Evolutionary conservation across 306 rosid species (phyloP), one percentile per base, ranked within the genome.

Genomic region (Rosa multiflora): DNA sequence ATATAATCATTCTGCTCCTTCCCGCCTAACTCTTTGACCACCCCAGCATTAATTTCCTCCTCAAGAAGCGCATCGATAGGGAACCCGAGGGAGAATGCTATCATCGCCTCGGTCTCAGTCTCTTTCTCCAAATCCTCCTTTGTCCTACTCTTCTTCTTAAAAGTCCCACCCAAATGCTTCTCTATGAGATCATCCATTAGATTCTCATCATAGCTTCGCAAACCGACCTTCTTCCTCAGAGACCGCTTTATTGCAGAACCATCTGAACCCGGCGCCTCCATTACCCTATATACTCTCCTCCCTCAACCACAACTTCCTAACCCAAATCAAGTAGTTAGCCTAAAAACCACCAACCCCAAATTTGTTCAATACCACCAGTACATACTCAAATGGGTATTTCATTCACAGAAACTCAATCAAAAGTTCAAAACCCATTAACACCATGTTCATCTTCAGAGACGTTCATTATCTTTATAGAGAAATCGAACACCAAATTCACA

Each of bases 51-150:
- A 78, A 88, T 82, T 82, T 95, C 97, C n/a, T 91, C 92, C 77
- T 91, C 97, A 15, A 85, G 94, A 76, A 95, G 79, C 6, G 87
- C 94, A 75, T 95, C 97, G 20, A 95, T 93, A 0, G 97, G 98
- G 66, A 95, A 95, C 67, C 99, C 97, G 0, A 95, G 88, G 5
- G 94, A 95, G 4, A 92, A 48, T 0, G 98, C 98, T 73, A 92
- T 95, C 99, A 95, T 92, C 12, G 99, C 94, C 91, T 95, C 99
- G 1, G 88, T 87, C 79, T 91, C 92, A 1, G 99, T 91, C 82
- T 92, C 99, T 83, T 89, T 95, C 88, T 95, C 94, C 79, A 95
- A 53, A 87, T 88, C 99, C 75, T 84, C 84, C 40, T 29, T 83
- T 4, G 90, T 87, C 81, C 78, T 87, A 37, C 23, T 85, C 86